Evolutionary conservation across 2,329 filamentous ascomycete species (phyloP), one percentile per base, ranked within the genome.

Genomic region (Pseudofabraea citricarpa): DNA sequence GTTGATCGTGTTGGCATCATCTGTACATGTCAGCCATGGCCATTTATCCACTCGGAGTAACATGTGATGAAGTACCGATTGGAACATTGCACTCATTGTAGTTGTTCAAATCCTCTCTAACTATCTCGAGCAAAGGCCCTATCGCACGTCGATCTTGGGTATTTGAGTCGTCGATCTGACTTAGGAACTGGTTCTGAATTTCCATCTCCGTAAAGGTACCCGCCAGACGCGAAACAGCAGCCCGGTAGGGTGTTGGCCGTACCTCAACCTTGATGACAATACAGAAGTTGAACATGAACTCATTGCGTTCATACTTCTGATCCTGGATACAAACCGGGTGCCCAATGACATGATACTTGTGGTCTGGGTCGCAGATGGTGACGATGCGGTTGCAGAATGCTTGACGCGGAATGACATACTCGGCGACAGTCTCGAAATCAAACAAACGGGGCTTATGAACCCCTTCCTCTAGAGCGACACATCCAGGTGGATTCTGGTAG

Each of bases 31-130:
- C n/a, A 45, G 22, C 16, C n/a, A n/a, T n/a, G n/a, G n/a, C n/a
- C n/a, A n/a, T n/a, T n/a, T n/a, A n/a, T n/a, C n/a, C n/a, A n/a
- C n/a, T n/a, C n/a, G n/a, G n/a, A n/a, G n/a, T n/a, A 6, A 29
- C 21, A 23, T 13, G 13, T 29, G 39, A 32, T 3, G 13, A 71
- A 78, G 51, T 69, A 90, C 87, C 87, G 51, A 96, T 91, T 0
- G 90, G 90, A 58, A 96, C 95, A 90, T 95, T 95, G 73, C 90
- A 95, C 69, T 98, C 93, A 60, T 88, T 90, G 60, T 96, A 98
- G 57, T 94, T 94, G 61, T 97, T 96, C 54, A 98, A 62, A 62
- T 98, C 90, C 66, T 96, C 81, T 60, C 83, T 83, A 45, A 86
- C 75, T 48, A 85, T 85, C 65, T 85, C 90, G 54, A 97, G 74